Evolutionary conservation across 2,329 filamentous ascomycete species (phyloP).

Genomic region (Penicillium sp.): DNA sequence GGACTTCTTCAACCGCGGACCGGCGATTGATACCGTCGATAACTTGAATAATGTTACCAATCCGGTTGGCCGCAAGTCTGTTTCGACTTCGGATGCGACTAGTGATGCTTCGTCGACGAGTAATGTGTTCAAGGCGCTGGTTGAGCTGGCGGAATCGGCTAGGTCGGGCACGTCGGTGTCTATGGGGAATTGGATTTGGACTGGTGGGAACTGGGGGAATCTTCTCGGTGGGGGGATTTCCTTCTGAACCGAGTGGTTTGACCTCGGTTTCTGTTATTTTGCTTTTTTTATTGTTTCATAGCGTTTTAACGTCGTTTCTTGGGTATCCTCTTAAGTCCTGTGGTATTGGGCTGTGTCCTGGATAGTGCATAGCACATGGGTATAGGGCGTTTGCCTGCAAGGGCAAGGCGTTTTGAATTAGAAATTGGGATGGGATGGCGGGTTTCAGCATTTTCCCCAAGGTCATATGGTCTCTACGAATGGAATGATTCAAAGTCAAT

Average conservation of each 20-base stretch:
- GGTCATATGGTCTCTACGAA: not conserved
- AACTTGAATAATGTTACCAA: conserved; percentile 58
- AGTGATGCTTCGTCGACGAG: conserved; percentile 29
- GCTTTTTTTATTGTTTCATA: not conserved
- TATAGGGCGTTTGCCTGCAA: not conserved
- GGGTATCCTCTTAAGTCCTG: not conserved
- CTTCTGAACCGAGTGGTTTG: conserved; percentile 19
- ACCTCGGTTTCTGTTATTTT: not conserved
- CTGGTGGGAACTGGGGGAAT: conserved; percentile 42
- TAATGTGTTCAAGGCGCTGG: conserved; percentile 40
- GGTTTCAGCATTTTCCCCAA: not conserved
- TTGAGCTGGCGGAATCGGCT: conserved; percentile 37
- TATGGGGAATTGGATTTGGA: conserved; percentile 46
- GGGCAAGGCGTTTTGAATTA: not conserved
- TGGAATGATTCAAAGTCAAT: not conserved
- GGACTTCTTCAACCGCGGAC: conserved; percentile 74
- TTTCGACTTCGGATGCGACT: conserved; percentile 28
- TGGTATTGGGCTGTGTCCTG: not conserved
- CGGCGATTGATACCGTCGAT: conserved; percentile 68
- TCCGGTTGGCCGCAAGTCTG: conserved; percentile 42
- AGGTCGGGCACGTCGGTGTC: conserved; percentile 37
- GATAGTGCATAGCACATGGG: not conserved
- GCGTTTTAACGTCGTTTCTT: not conserved
- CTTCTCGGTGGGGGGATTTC: conserved; percentile 41
- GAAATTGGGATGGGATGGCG: not conserved